A percentile compares a stretch with the other conserved stretches of the same genome.
Conservation (phyloP, 176 grass and related monocot species). For the Cenchrus americanus region DNA sequence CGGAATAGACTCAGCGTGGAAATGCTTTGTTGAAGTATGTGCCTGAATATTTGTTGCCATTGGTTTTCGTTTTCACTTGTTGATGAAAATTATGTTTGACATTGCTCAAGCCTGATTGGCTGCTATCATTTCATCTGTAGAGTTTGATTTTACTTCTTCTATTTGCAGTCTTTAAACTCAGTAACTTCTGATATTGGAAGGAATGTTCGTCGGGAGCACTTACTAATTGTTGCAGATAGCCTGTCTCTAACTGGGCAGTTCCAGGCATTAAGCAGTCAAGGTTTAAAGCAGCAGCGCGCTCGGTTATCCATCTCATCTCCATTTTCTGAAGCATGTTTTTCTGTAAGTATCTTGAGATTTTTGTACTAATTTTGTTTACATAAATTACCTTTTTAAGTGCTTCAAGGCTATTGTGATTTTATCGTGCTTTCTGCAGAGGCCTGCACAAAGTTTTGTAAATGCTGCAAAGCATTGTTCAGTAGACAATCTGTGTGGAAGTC, state of each 20-base stretch:
- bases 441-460: constrained; percentile 75
- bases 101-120: neutral
- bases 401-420: constrained; percentile 33
- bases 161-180: constrained; percentile 73
- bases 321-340: constrained; percentile 92
- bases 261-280: constrained; percentile 74
- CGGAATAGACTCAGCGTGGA: constrained; percentile 88
- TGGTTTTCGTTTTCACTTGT: constrained; percentile 35
- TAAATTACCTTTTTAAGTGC: constrained; percentile 28
- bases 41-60: constrained; percentile 27
- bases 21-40: constrained; percentile 73
- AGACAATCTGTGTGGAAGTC: constrained; percentile 73
- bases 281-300: constrained; percentile 70
- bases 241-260: constrained; percentile 80
- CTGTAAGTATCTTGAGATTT: constrained; percentile 66
- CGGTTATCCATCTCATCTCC: constrained; percentile 72
- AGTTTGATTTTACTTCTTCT: constrained; percentile 41
- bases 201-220: constrained; percentile 63
- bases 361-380: constrained; percentile 9
- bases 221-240: constrained; percentile 70
- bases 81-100: constrained; percentile 28
- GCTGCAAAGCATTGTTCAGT: constrained; percentile 79
- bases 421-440: constrained; percentile 64
- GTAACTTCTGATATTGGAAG: constrained; percentile 69
- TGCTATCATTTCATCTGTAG: constrained; percentile 22